Evolutionary conservation across 75 land plant species (phyloP).

Genomic region (Picea glauca): DNA sequence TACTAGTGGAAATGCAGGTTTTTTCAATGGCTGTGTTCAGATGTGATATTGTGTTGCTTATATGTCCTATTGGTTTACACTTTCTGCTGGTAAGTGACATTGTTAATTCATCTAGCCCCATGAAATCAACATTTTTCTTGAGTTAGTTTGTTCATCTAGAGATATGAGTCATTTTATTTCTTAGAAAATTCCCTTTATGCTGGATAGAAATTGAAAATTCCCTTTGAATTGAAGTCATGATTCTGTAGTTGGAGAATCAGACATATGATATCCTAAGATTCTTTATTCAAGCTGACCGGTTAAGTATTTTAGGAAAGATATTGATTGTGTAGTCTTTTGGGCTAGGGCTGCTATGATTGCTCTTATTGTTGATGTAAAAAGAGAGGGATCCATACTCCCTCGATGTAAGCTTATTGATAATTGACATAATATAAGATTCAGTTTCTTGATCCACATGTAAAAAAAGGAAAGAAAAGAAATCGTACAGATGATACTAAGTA

Average conservation of each 20-base stretch:
- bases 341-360: too few relatives aligned
- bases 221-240: not conserved
- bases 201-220: not conserved
- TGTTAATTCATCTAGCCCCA: not conserved
- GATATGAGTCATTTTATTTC: not conserved
- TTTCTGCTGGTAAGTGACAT: conserved; percentile 65
- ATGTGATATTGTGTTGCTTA: conserved; percentile 86
- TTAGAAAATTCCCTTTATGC: not conserved
- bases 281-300: too few relatives aligned
- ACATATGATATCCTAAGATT: not conserved
- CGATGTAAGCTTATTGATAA: too few relatives aligned
- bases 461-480: too few relatives aligned
- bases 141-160: not conserved
- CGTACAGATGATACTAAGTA: not conserved
- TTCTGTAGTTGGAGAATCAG: not conserved
- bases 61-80: conserved; percentile 72
- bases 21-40: conserved; percentile 76
- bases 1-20: conserved; percentile 41
- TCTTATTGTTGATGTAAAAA: too few relatives aligned
- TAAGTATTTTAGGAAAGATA: too few relatives aligned
- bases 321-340: too few relatives aligned
- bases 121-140: not conserved
- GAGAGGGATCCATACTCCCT: too few relatives aligned
- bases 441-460: too few relatives aligned
- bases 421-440: too few relatives aligned